Base-by-base conservation (phyloP, 2,329 filamentous ascomycete species). In the Botryotinia convoluta region DNA sequence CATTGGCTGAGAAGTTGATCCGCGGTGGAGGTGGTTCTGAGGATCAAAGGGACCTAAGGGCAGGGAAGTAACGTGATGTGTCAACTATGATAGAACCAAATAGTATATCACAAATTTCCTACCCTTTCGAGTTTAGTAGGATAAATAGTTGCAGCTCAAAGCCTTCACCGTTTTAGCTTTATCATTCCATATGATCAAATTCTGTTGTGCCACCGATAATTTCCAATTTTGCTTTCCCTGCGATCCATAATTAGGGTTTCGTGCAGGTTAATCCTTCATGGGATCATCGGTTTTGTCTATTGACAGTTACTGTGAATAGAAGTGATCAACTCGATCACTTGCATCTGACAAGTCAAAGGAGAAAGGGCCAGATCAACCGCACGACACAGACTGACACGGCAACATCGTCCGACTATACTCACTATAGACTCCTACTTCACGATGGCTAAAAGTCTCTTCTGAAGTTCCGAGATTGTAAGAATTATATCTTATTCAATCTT, bases 271-370 rank as follows among this genome's bases (percentile, higher is more conserved):
- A 57, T 57, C 45, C 9, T 42, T 22, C 48, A 9, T 16, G 8
- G 29, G 45, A 68, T 65, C 42, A 22, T 65, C 42, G 18, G 1
- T 57, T 29, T 29, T 68, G 35, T 29, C 32, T 9, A 9, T 57
- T 54, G 35, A 68, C 14, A 54, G 35, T 57, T 48, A 48, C 64
- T 57, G 35, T 42, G 64, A 29, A 54, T 22, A 68, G 48, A 57
- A 57, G 35, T 54, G 64, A 68, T 54, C 45, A 68, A 32, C 26
- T 29, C 35, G 37, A 68, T 68, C 35, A 68, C 35, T 68, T n/a
- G 48, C 64, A 54, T 68, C 39, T 63, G 61, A 42, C 26, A 39
- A 39, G 22, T 42, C 26, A 42, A 39, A 62, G 37, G 60, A 26
- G 14, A 7, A 26, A 18, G 22, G 32, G 35, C 12, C 22, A 18